Conservation (phyloP, 1,284 basidiomycete genomes). For the Ceratobasidium sp. region DNA sequence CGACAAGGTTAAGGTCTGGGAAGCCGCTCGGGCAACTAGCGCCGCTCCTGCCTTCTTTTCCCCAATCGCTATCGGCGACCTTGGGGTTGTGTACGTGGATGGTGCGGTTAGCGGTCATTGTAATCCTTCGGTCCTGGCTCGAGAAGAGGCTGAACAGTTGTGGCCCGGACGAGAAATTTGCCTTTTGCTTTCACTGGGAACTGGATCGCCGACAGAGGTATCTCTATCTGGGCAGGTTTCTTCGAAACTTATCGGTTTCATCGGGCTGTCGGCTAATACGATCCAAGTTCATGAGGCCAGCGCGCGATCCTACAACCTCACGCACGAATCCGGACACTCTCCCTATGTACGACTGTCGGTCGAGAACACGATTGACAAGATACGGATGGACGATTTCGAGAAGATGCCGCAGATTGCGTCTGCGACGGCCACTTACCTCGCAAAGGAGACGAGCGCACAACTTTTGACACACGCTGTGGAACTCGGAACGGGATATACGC, state of each 20-base stretch:
- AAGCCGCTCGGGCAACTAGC: constrained; percentile 35
- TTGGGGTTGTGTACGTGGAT: constrained; percentile 11
- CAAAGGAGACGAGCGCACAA: background rate
- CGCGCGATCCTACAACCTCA: constrained; percentile 4
- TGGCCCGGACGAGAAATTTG: constrained; percentile 30
- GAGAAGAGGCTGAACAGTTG: constrained; percentile 13
- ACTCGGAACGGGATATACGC: background rate
- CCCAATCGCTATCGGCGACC: background rate
- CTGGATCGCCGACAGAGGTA: constrained; percentile 22
- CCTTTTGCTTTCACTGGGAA: constrained; percentile 27
- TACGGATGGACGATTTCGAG: constrained; percentile 27
- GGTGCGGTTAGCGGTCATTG: constrained; percentile 31
- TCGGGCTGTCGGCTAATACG: constrained; percentile 15
- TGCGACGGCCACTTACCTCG: constrained; percentile 15
- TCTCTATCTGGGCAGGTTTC: constrained; percentile 6
- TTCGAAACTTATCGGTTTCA: constrained; percentile 16
- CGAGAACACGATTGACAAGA: constrained; percentile 18
- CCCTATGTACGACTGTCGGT: constrained; percentile 25
- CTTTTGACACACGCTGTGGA: constrained; percentile 4
- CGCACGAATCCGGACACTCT: background rate
- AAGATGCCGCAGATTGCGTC: constrained; percentile 20
- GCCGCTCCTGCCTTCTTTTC: constrained; percentile 31
- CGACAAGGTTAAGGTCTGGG: constrained; percentile 35
- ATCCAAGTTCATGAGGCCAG: constrained; percentile 23
- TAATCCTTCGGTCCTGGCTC: constrained; percentile 22